Conservation (phyloP, 352 stramenopile genomes). For the Phytophthora fragariaefolia region DNA sequence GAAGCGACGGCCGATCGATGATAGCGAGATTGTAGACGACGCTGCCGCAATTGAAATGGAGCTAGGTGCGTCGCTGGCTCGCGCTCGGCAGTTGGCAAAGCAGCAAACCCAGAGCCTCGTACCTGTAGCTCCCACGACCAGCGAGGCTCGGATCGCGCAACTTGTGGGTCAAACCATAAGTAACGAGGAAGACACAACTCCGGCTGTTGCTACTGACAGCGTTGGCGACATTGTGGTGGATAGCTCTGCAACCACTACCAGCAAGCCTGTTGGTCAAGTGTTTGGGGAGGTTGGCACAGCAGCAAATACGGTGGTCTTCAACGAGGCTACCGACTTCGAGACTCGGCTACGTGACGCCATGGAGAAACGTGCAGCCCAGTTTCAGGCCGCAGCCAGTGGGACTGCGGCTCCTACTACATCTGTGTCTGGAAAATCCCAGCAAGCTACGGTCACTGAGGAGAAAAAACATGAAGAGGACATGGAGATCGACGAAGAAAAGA, state of each 20-base stretch:
- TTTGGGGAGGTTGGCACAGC: slow-evolving; percentile 33
- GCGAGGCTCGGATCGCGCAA: slow-evolving; percentile 67
- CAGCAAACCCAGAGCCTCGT: slow-evolving; percentile 34
- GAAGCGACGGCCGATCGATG: slow-evolving; percentile 49
- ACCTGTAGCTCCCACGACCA: slow-evolving; percentile 27
- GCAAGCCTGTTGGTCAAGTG: slow-evolving; percentile 60
- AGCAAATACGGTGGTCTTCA: slow-evolving; percentile 76
- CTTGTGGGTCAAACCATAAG: slow-evolving; percentile 60
- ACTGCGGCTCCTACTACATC: background rate
- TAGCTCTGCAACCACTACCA: background rate
- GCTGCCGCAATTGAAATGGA: slow-evolving; percentile 70
- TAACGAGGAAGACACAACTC: slow-evolving; percentile 22
- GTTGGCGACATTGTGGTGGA: slow-evolving; percentile 14
- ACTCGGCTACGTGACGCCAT: slow-evolving; percentile 78
- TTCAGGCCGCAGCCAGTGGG: slow-evolving; percentile 39
- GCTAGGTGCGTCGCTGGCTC: slow-evolving; percentile 75
- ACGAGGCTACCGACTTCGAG: slow-evolving; percentile 87
- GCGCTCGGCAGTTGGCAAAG: slow-evolving; percentile 63
- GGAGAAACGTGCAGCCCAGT: slow-evolving; percentile 68
- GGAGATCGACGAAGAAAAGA: slow-evolving; percentile 32
- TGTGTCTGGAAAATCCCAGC: slow-evolving; percentile 3
- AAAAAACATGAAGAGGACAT: slow-evolving; percentile 38
- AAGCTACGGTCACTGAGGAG: slow-evolving; percentile 39
- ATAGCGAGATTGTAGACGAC: slow-evolving; percentile 57
- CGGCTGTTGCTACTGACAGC: slow-evolving; percentile 23